Conservation (phyloP, 148 eudicot species). For the Spergularia marina region DNA sequence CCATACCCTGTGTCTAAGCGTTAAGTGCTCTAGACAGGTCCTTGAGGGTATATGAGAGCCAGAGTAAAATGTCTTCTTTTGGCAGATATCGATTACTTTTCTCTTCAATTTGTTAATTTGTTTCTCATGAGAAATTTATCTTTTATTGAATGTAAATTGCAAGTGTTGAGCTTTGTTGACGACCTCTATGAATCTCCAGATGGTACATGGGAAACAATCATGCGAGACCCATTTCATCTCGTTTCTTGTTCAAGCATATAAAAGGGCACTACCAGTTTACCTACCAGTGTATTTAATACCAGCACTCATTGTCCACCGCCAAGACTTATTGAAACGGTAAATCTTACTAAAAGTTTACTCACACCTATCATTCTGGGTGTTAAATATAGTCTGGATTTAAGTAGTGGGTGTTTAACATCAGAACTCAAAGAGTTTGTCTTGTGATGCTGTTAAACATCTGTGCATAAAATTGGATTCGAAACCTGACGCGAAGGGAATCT, state of each 20-base stretch:
- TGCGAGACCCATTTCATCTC: slow-evolving; percentile 65
- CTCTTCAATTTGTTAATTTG: neutral
- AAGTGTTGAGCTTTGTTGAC: slow-evolving; percentile 8
- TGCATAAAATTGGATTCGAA: neutral
- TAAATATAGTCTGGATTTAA: neutral
- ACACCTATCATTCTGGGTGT: neutral
- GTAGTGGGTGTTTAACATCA: neutral
- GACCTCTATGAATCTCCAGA: slow-evolving; percentile 47
- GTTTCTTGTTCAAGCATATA: slow-evolving; percentile 84
- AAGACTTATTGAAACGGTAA: slow-evolving; percentile 72
- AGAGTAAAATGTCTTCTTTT: neutral
- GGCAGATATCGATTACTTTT: neutral
- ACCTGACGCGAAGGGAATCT: neutral
- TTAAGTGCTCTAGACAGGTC: neutral
- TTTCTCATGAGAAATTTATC: neutral
- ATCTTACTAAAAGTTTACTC: neutral
- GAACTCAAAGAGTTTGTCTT: neutral
- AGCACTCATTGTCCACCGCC: slow-evolving; percentile 92
- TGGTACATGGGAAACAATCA: slow-evolving; percentile 82
- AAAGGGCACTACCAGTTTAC: slow-evolving; percentile 95
- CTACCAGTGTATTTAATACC: slow-evolving; percentile 97
- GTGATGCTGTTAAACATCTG: neutral
- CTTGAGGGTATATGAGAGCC: neutral
- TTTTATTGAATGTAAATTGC: neutral
- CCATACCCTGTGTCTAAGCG: neutral